Evolutionary conservation across 2,329 filamentous ascomycete species (phyloP), one percentile per base, ranked within the genome.

Genomic region (Aureobasidium leucospermi): DNA sequence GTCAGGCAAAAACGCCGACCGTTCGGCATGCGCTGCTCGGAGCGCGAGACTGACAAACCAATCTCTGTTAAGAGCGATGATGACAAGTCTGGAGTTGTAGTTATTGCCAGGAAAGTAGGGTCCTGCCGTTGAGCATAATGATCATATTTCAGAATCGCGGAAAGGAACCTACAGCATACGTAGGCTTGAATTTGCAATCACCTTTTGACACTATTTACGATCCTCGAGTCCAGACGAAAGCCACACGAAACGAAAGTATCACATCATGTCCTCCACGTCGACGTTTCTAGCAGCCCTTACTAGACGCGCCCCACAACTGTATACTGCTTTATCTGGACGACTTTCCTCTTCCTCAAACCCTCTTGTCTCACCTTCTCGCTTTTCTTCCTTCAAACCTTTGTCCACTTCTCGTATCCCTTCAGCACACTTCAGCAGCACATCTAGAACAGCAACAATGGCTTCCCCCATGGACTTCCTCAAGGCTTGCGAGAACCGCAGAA

Each of bases 401-500:
- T 53, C 38, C 4, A 6, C 16, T 16, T 28, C 23, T 49, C 39
- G 28, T 6, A 48, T n/a, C 16, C 13, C 47, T 42, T 41, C 41
- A 19, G 11, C 29, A 49, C n/a, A 19, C 8, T 45, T 66, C 16
- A 67, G 65, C 56, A 65, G 63, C 4, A 65, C 67, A 7, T 42
- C 51, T 19, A 39, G 34, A 32, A 58, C 67, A 46, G 52, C 68
- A 62, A 72, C 63, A 34, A 78, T 78, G 75, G 67, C 73, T 52
- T 67, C 68, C 66, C 73, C 68, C 42, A 64, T 66, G 39, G 59
- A 78, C 63, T 78, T 90, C 76, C 73, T 90, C 71, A 78, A 85
- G 63, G 81, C 84, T 70, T 72, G 88, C 78, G 82, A 84, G 77
- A 72, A 76, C 72, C 87, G 89, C 71, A 87, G 88, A 74, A 81